Evolutionary conservation across 306 rosid species (phyloP).

Genomic region (Acacia confusa): DNA sequence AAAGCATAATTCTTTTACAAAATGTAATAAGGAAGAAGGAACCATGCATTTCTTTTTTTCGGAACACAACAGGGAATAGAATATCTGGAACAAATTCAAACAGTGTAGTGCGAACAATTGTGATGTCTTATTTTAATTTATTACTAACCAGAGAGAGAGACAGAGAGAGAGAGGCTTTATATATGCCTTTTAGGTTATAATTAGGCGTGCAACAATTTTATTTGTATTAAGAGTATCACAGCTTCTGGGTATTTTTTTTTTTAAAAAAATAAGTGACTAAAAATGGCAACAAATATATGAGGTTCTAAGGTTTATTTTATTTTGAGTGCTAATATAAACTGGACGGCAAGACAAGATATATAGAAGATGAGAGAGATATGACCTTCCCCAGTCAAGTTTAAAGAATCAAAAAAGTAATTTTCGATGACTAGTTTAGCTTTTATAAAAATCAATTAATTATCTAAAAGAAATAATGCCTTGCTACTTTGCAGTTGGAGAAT

Average conservation of each 20-base stretch:
- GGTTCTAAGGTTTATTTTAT: not conserved
- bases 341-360: not conserved
- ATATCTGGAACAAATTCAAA: conserved; percentile 10
- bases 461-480: not conserved
- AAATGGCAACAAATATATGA: not conserved
- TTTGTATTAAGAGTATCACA: not conserved
- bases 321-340: too few relatives aligned
- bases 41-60: not conserved
- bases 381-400: conserved; percentile 52
- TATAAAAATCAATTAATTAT: too few relatives aligned
- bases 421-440: not conserved
- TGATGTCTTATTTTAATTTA: not conserved
- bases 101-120: not conserved
- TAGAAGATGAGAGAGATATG: conserved; percentile 13
- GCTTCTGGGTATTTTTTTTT: not conserved
- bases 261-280: not conserved
- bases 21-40: not conserved
- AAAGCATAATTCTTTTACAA: not conserved
- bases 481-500: not conserved
- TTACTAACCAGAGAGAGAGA: too few relatives aligned
- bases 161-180: not conserved
- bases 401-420: not conserved
- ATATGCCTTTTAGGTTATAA: not conserved
- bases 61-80: not conserved
- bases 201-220: not conserved